Conservation (phyloP, 1,284 basidiomycete species). For the Trichosporon sp. region DNA sequence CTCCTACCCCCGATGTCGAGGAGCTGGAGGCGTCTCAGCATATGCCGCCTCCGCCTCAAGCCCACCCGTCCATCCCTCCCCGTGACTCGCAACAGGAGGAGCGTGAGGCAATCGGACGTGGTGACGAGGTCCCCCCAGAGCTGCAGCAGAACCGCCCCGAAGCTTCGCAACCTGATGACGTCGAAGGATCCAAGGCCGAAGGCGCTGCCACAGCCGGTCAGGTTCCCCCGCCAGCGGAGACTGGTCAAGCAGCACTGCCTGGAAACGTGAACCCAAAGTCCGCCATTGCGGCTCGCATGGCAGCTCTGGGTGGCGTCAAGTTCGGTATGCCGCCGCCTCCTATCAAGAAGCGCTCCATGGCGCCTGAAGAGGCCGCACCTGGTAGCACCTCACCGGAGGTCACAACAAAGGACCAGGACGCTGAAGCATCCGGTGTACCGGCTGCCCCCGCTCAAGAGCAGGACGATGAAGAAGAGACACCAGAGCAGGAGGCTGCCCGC, state of each 20-base stretch:
- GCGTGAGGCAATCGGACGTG: neutral
- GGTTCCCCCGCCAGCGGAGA: neutral
- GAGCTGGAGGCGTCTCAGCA: conserved; percentile 14
- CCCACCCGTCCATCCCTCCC: neutral
- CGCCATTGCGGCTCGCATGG: conserved; percentile 82
- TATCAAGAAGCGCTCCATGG: conserved; percentile 17
- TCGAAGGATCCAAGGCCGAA: neutral
- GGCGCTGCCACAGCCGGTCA: neutral
- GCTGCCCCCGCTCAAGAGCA: neutral
- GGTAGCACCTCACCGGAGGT: neutral
- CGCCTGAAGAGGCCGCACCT: neutral
- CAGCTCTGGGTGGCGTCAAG: conserved; percentile 75
- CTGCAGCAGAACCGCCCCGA: neutral
- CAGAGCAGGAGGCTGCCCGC: conserved; percentile 46
- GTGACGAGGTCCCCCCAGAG: neutral
- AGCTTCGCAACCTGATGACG: neutral
- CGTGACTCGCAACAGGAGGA: neutral
- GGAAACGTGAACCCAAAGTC: conserved; percentile 41
- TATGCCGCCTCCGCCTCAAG: conserved; percentile 15
- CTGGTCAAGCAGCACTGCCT: neutral
- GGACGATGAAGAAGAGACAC: conserved; percentile 36
- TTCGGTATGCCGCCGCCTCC: conserved; percentile 58
- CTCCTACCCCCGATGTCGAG: conserved; percentile 14
- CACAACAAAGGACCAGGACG: conserved; percentile 4
- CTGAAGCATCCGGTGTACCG: neutral